Evolutionary conservation across 768 basidiomycete species (phyloP), one percentile per base, ranked within the genome.

Genomic region (Pleurotus djamor): DNA sequence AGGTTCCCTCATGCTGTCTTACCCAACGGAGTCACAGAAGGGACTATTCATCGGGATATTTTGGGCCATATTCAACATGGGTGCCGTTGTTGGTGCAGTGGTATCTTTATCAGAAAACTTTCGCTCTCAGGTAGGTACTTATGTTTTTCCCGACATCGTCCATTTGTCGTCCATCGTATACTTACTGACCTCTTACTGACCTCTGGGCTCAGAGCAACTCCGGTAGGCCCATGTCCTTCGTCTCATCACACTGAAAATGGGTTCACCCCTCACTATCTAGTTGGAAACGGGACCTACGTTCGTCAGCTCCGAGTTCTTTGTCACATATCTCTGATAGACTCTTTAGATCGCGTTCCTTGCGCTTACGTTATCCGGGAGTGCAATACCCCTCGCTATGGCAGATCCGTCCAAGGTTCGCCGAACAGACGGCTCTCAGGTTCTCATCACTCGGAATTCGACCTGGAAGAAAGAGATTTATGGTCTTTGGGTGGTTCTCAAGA

Each of bases 1-100:
- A 66, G 92, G 91, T n/a, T 87, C 84, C 14, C 74, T 94, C 60
- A 92, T 93, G 86, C 73, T 94, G 71, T 84, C 89, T 4, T 94
- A 94, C 70, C 89, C 91, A 0, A 91, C 89, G 0, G 91, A 94
- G 68, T 67, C 71, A 48, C 83, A 93, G 68, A 94, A 94, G 70
- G 91, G 91, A 13, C 75, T 72, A 35, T 92, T 81, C 71, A 91
- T 94, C 54, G 86, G 81, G 43, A 83, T 91, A 48, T 94, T 93
- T 74, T 94, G 92, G 92, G 74, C 81, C 47, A 89, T 93, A 61
- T 94, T 94, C 76, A 92, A 93, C 65, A 61, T 92, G 17, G 91
- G 91, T 33, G 86, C 86, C 48, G 89, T 94, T 49, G 85, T 94
- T 48, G 92, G 92, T 28, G 83, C 90, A 2, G 75, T 87, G 10